Evolutionary conservation across 345 rosid species (phyloP), one percentile per base, ranked within the genome.

Genomic region (Rhizophora apiculata): DNA sequence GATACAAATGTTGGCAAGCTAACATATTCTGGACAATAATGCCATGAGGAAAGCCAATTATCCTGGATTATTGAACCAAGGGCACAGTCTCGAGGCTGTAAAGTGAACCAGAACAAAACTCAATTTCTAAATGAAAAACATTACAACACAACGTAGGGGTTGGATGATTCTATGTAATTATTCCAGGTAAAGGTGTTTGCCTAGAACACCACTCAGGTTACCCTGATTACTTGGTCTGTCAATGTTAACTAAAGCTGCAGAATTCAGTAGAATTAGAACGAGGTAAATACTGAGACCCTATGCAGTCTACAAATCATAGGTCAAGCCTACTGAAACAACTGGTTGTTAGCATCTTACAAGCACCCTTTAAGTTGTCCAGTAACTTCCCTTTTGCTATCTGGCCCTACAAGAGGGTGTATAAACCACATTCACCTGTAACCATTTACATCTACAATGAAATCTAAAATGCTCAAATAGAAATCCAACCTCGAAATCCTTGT

Each of bases 401-500:
- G 56, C 67, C 16, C 37, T 61, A 62, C 29, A 51, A n/a, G 46
- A 48, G 21, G 53, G 19, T 56, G 21, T 29, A 43, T 39, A 19
- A 30, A 51, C 3, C 21, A 30, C 32, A 36, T 51, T 72, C 21
- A 31, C 49, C 56, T 62, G 64, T 19, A 62, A 51, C 39, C 13
- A 60, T 8, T 63, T 64, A 8, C 20, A 71, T 49, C 39, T 10
- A 49, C 3, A 8, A 27, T n/a, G 20, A 29, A 71, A 56, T 32
- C 21, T 27, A 13, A 37, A 27, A 55, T 43, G 73, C 36, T 51
- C n/a, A 71, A 64, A 67, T 52, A 30, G 63, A 72, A 56, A 62
- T 72, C 84, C 63, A 53, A 94, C 98, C 94, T 85, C 72, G 78
- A 94, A 89, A 83, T 91, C 86, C 76, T 94, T 94, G 27, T 87